phyloP scores from a whole-genome alignment of 2,329 filamentous ascomycete species.

The Chrysoporthe deuterocubensis region DNA sequence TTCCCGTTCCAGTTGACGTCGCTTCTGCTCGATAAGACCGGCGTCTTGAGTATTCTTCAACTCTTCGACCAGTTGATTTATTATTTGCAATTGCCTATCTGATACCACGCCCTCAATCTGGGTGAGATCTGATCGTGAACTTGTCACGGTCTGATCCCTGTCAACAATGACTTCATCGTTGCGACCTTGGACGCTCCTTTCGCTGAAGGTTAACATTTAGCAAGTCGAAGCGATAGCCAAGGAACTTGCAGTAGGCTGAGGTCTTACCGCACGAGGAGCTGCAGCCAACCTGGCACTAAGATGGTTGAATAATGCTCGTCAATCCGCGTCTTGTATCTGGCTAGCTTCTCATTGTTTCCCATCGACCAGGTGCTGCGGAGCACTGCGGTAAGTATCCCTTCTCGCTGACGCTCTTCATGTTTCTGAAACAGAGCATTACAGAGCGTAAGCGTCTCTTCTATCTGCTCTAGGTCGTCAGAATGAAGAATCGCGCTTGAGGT shows the following conservation, averaged over 20 bases:
- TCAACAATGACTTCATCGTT: background rate
- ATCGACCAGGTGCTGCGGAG: slow-evolving; percentile 2
- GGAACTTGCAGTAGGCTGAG: background rate
- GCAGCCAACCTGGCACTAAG: background rate
- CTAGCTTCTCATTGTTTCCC: background rate
- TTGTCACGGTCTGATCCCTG: background rate
- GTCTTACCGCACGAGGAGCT: background rate
- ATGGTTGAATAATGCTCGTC: slow-evolving; percentile 5
- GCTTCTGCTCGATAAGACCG: background rate
- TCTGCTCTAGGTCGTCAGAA: slow-evolving; percentile 1
- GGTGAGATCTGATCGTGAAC: background rate
- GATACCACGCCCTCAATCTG: background rate
- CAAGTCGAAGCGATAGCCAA: background rate
- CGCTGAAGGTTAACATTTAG: background rate
- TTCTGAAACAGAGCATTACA: background rate
- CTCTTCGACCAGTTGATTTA: background rate
- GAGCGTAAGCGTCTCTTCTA: background rate
- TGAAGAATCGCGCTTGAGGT: background rate
- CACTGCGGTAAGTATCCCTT: background rate
- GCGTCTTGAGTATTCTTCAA: background rate
- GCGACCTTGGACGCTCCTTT: background rate
- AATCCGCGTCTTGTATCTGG: slow-evolving; percentile 1
- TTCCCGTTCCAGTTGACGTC: background rate
- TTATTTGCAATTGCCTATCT: background rate
- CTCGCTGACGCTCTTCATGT: background rate